Evolutionary conservation across 2,329 filamentous ascomycete species (phyloP).

Genomic region (Alternaria sp.): DNA sequence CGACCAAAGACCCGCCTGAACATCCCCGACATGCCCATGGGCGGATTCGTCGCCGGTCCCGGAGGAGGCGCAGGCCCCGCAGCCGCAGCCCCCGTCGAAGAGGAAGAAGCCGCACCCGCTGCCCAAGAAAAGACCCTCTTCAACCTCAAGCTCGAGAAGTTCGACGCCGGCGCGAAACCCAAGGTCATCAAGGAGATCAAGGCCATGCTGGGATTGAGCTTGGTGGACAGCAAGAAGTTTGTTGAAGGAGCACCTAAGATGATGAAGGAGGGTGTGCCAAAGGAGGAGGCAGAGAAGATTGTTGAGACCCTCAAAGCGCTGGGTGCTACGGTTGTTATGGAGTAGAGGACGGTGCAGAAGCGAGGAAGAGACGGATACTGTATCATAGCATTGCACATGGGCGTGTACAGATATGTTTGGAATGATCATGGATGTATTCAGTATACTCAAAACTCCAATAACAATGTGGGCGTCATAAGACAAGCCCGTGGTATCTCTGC

Average conservation of each 20-base stretch:
- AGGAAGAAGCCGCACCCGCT: slow-evolving; percentile 87
- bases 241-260: slow-evolving; percentile 97
- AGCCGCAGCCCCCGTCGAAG: slow-evolving; percentile 72
- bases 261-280: slow-evolving; percentile 98
- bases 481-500: slow-evolving; percentile 43
- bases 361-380: slow-evolving; percentile 26
- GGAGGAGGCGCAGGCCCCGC: slow-evolving; percentile 62
- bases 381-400: slow-evolving; percentile 48
- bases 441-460: slow-evolving; percentile 24
- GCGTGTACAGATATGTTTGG: slow-evolving; percentile 52
- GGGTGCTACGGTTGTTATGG: slow-evolving; percentile 89
- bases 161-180: slow-evolving; percentile 89
- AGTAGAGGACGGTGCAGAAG: slow-evolving; percentile 64
- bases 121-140: slow-evolving; percentile 96
- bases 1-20: slow-evolving; percentile 81
- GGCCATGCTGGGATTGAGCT: slow-evolving; percentile 88
- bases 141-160: slow-evolving; percentile 90
- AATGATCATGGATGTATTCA: slow-evolving; percentile 44
- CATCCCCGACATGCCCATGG: slow-evolving; percentile 96
- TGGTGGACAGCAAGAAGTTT: slow-evolving; percentile 99
- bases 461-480: slow-evolving; percentile 27
- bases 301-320: slow-evolving; percentile 92
- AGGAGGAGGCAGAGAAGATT: slow-evolving; percentile 99
- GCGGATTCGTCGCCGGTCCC: slow-evolving; percentile 79
- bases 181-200: slow-evolving; percentile 99